phyloP scores from a whole-genome alignment of 768 basidiomycete species.

The Rhizopogon vinicolor region DNA sequence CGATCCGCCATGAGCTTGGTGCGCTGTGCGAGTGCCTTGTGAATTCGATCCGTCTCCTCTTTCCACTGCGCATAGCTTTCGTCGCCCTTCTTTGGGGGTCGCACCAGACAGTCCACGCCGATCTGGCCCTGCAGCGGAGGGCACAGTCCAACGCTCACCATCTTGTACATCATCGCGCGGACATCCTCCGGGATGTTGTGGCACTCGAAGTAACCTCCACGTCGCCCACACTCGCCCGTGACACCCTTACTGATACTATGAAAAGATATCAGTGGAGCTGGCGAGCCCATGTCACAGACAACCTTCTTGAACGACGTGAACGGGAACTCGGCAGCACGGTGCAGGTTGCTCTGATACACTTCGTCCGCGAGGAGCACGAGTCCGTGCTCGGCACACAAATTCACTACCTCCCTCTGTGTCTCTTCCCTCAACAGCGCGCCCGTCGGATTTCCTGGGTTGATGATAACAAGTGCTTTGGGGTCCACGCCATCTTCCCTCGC shows the following conservation, averaged over 20 bases:
- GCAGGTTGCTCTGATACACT: slow-evolving; percentile 96
- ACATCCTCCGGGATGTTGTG: slow-evolving; percentile 76
- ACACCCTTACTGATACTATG: slow-evolving; percentile 98
- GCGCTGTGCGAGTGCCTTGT: slow-evolving; percentile 66
- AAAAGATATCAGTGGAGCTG: slow-evolving; percentile 86
- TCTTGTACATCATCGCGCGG: slow-evolving; percentile 90
- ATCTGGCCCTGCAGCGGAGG: slow-evolving; percentile 90
- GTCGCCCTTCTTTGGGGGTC: slow-evolving; percentile 75
- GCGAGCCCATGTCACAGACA: slow-evolving; percentile 60
- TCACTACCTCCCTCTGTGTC: slow-evolving; percentile 74
- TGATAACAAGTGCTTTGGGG: slow-evolving; percentile 88
- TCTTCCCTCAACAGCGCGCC: slow-evolving; percentile 72
- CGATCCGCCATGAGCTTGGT: slow-evolving; percentile 69
- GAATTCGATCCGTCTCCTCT: slow-evolving; percentile 78
- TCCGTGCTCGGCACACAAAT: slow-evolving; percentile 77
- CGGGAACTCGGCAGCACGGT: slow-evolving; percentile 56
- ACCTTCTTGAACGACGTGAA: slow-evolving; percentile 96
- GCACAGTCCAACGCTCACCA: slow-evolving; percentile 88
- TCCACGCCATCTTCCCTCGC: slow-evolving; percentile 56
- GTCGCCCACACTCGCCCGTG: slow-evolving; percentile 92
- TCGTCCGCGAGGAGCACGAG: slow-evolving; percentile 95
- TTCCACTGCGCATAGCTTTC: slow-evolving; percentile 78
- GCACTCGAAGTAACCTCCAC: slow-evolving; percentile 96
- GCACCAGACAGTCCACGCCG: slow-evolving; percentile 91
- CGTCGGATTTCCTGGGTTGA: slow-evolving; percentile 99